Conservation (phyloP, 305 asterid species). For the Fraxinus greggii region DNA sequence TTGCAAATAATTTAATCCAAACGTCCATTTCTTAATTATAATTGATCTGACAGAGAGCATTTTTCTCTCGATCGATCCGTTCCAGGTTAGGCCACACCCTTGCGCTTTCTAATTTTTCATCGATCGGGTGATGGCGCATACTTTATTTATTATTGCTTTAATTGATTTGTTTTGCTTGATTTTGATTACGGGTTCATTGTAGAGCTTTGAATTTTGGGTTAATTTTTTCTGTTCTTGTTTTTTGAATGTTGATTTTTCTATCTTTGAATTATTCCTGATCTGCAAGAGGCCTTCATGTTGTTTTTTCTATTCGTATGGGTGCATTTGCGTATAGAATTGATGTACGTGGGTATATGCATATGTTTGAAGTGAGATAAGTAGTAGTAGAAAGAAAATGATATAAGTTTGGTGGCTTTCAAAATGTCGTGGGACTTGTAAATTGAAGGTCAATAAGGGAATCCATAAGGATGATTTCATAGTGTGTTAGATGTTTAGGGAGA, state of each 20-base stretch:
- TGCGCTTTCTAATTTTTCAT: neutral
- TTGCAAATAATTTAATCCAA: neutral
- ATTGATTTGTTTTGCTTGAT: neutral
- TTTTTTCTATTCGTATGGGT: neutral
- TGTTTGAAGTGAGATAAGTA: neutral
- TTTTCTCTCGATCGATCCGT: constrained; percentile 29
- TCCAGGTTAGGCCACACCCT: constrained; percentile 24
- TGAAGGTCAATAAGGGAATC: neutral
- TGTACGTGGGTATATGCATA: neutral
- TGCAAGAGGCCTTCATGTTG: neutral
- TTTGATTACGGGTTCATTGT: neutral
- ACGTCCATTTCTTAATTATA: neutral
- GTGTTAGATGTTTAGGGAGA: neutral
- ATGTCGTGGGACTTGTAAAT: neutral
- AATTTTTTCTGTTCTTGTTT: neutral
- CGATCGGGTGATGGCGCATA: neutral
- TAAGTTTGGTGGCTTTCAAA: neutral
- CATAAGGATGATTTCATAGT: neutral
- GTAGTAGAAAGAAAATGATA: neutral
- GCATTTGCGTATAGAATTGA: neutral
- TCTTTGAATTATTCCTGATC: neutral
- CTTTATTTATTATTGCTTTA: neutral
- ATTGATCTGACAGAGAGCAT: neutral
- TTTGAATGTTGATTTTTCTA: neutral
- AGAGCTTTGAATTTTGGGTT: neutral